Conservation (phyloP, 1,284 basidiomycete species). For the Sporisorium sorghi region DNA sequence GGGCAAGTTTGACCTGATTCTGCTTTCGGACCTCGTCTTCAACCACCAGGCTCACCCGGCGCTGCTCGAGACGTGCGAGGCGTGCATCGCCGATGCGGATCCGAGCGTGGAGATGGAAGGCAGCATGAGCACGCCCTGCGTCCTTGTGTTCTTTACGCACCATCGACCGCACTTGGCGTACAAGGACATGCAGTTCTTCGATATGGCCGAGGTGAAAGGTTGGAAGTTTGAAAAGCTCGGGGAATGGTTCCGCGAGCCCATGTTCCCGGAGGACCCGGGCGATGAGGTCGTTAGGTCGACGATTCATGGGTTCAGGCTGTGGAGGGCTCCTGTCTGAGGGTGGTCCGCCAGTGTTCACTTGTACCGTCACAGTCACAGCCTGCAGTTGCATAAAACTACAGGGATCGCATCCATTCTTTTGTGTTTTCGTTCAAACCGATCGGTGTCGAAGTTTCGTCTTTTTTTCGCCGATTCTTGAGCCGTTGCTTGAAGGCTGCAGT, state of each 20-base stretch:
- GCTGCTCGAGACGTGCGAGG: constrained; percentile 81
- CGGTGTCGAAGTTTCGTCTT: no score
- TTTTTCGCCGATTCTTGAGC: no score
- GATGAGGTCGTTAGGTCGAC: constrained; percentile 56
- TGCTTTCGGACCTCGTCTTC: constrained; percentile 91
- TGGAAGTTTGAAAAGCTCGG: constrained; percentile 83
- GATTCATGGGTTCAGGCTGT: constrained; percentile 56
- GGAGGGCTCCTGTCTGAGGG: constrained; percentile 17
- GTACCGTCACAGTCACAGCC: no score
- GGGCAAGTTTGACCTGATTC: constrained; percentile 79
- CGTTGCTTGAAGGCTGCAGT: no score
- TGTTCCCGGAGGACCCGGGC: constrained; percentile 63
- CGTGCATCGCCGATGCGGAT: constrained; percentile 65
- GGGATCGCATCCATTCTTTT: no score
- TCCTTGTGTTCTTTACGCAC: constrained; percentile 92
- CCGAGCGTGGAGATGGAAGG: constrained; percentile 20
- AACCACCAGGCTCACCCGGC: constrained; percentile 82
- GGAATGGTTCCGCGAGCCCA: constrained; percentile 74
- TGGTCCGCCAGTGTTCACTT: no score
- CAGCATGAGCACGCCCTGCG: constrained; percentile 70
- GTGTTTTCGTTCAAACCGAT: no score
- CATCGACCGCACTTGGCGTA: constrained; percentile 85
- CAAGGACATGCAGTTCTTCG: constrained; percentile 86
- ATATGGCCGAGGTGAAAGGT: constrained; percentile 75
- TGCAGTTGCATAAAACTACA: no score